A percentile compares a stretch with the other conserved stretches of the same genome.
Conservation (phyloP, 1,139 yeast species). For the Kurtzmaniella natalensis region DNA sequence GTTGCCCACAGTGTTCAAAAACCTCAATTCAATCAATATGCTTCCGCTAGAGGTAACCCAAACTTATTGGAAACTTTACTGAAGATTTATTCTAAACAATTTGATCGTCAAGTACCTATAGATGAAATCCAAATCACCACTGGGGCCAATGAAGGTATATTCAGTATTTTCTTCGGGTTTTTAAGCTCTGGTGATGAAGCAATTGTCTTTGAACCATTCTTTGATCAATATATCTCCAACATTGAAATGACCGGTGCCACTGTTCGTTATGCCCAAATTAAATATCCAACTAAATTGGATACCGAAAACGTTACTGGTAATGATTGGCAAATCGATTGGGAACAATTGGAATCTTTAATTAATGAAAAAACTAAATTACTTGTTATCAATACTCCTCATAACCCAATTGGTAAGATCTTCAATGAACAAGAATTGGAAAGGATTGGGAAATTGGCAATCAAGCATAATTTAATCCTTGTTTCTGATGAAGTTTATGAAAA, state of each 20-base stretch:
- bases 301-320: slow-evolving; percentile 65
- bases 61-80: slow-evolving; percentile 66
- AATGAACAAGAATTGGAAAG: slow-evolving; percentile 64
- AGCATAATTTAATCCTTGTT: slow-evolving; percentile 73
- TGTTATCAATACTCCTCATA: slow-evolving; percentile 90
- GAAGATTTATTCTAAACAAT: slow-evolving; percentile 63
- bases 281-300: slow-evolving; percentile 75
- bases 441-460: slow-evolving; percentile 79
- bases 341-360: slow-evolving; percentile 65
- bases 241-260: slow-evolving; percentile 91
- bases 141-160: slow-evolving; percentile 96
- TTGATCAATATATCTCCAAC: slow-evolving; percentile 93
- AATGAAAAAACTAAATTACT: slow-evolving; percentile 76
- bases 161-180: slow-evolving; percentile 79
- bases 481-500: slow-evolving; percentile 96
- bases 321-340: slow-evolving; percentile 86
- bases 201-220: slow-evolving; percentile 95
- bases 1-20: slow-evolving; percentile 70
- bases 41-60: slow-evolving; percentile 87
- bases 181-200: slow-evolving; percentile 89
- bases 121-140: slow-evolving; percentile 79
- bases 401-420: slow-evolving; percentile 91
- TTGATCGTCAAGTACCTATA: slow-evolving; percentile 55
- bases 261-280: slow-evolving; percentile 77
- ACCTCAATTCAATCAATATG: slow-evolving; percentile 82